Evolutionary conservation across 352 stramenopile species (phyloP).

Genomic region (Peronosclerospora sorghi): DNA sequence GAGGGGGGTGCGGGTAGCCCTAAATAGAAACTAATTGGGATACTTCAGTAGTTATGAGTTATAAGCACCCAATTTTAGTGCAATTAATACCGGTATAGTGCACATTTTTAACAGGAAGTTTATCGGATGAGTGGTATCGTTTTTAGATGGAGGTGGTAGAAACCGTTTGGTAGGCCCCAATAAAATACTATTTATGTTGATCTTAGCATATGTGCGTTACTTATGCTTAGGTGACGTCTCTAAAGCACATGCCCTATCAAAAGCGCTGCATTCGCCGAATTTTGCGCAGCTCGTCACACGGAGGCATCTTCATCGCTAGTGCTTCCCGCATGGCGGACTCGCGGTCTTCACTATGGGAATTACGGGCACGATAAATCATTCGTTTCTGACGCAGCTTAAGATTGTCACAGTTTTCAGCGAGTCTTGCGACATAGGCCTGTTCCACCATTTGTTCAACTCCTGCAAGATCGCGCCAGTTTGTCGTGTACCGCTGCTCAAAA

Average conservation of each 20-base stretch:
- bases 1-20: too few species aligned
- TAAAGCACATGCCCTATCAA: constrained; percentile 10
- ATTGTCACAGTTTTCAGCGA: constrained; percentile 73
- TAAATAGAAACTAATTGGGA: too few species aligned
- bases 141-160: too few species aligned
- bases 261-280: constrained; percentile 55
- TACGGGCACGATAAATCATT: constrained; percentile 79
- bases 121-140: too few species aligned
- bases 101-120: too few species aligned
- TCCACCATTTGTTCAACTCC: constrained; percentile 83
- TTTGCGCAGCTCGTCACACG: constrained; percentile 67
- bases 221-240: too few species aligned
- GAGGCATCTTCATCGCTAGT: constrained; percentile 75
- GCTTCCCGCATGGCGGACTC: constrained; percentile 68
- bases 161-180: too few species aligned
- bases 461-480: constrained; percentile 71
- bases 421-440: constrained; percentile 56
- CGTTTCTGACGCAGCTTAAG: constrained; percentile 79
- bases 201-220: too few species aligned
- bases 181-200: too few species aligned
- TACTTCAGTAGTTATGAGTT: too few species aligned
- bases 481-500: constrained; percentile 83
- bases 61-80: too few species aligned
- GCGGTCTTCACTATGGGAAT: constrained; percentile 61
- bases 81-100: too few species aligned